Evolutionary conservation across 2,329 filamentous ascomycete species (phyloP).

Genomic region (Akanthomyces lecanii): DNA sequence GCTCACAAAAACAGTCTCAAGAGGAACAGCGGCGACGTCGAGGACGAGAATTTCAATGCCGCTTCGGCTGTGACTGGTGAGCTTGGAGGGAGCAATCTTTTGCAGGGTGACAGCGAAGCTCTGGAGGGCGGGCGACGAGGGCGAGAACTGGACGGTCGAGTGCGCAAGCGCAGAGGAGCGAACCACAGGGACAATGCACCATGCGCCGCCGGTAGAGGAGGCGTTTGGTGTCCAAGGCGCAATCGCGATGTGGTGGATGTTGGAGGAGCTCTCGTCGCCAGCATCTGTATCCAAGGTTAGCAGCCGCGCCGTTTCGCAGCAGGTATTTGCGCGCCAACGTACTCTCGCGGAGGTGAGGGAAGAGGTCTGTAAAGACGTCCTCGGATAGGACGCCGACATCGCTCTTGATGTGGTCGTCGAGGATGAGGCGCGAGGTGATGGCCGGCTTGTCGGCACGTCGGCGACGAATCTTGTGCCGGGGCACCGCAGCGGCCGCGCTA

Average conservation of each 20-base stretch:
- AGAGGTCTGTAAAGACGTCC: slow-evolving; percentile 78
- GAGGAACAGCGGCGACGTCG: slow-evolving; percentile 71
- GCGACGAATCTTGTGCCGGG: slow-evolving; percentile 45
- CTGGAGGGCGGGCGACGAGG: slow-evolving; percentile 68
- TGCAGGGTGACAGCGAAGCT: slow-evolving; percentile 72
- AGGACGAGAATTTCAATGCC: slow-evolving; percentile 81
- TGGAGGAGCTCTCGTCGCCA: slow-evolving; percentile 36
- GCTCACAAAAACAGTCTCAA: slow-evolving; percentile 84
- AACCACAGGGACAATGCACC: slow-evolving; percentile 80
- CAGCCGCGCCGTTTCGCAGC: background rate
- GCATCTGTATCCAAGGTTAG: slow-evolving; percentile 22
- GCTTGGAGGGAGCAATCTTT: slow-evolving; percentile 69
- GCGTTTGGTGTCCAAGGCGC: slow-evolving; percentile 65
- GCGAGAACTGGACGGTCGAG: slow-evolving; percentile 75
- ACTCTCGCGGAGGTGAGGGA: slow-evolving; percentile 58
- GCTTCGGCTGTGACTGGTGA: slow-evolving; percentile 66
- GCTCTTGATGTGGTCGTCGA: slow-evolving; percentile 81
- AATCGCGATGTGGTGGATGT: slow-evolving; percentile 63
- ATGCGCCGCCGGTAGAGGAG: slow-evolving; percentile 59
- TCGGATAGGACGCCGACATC: slow-evolving; percentile 83
- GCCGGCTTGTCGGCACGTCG: slow-evolving; percentile 67
- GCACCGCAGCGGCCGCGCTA: slow-evolving; percentile 23
- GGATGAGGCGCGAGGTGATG: slow-evolving; percentile 72
- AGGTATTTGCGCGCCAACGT: slow-evolving; percentile 29
- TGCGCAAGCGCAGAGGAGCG: slow-evolving; percentile 62